Conservation (phyloP, 768 basidiomycete species). For the Pisolithus microcarpus region DNA sequence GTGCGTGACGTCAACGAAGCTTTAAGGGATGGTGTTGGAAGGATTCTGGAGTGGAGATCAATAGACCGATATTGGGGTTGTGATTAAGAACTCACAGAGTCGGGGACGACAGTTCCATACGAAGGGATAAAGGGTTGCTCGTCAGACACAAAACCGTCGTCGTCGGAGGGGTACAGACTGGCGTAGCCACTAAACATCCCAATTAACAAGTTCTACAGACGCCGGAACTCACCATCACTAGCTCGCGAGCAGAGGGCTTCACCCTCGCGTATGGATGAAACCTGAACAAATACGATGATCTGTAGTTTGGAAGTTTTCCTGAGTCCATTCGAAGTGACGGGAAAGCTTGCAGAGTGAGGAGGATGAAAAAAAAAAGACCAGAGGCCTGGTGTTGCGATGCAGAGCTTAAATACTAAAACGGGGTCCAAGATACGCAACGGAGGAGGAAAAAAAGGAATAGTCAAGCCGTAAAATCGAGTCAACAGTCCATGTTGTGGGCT, state of each 20-base stretch:
- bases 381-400: background rate
- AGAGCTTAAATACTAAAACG: background rate
- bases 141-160: background rate
- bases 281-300: conserved; percentile 5
- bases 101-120: background rate
- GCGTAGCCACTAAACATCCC: background rate
- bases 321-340: background rate
- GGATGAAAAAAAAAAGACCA: background rate
- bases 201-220: background rate
- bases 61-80: background rate
- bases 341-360: background rate
- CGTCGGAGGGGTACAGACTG: background rate
- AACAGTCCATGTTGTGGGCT: background rate
- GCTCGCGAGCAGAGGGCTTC: conserved; percentile 3
- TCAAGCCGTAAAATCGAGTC: background rate
- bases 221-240: background rate
- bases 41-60: no score
- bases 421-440: background rate
- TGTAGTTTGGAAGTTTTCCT: conserved; percentile 5
- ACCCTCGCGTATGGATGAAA: conserved; percentile 10
- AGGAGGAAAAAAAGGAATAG: background rate
- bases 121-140: background rate
- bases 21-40: no score
- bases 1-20: no score
- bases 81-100: background rate